Evolutionary conservation across 148 eudicot species (phyloP).

Genomic region (Euryodendron excelsum): DNA sequence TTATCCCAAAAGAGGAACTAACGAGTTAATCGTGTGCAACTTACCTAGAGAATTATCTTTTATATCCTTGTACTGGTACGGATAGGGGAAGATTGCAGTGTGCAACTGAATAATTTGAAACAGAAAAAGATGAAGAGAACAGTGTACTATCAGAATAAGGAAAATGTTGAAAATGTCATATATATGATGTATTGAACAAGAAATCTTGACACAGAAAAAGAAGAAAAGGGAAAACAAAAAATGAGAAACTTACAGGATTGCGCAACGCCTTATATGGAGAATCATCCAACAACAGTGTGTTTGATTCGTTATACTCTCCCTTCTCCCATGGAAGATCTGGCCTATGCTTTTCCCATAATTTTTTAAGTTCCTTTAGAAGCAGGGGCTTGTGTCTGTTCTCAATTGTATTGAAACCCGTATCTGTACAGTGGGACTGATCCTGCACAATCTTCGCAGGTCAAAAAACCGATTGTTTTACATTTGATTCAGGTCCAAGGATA

Average conservation of each 20-base stretch:
- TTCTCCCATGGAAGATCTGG: conserved; percentile 65
- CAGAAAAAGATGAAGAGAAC: not conserved
- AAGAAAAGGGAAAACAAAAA: not conserved
- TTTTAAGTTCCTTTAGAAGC: conserved; percentile 68
- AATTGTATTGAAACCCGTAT: conserved; percentile 49
- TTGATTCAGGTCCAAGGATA: too few relatives aligned
- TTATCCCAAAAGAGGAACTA: not conserved
- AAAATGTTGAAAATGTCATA: not conserved
- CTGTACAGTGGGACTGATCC: conserved; percentile 80
- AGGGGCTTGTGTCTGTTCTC: conserved; percentile 68
- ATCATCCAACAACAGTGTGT: conserved; percentile 85
- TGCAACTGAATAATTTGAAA: conserved; percentile 41
- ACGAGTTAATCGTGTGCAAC: conserved; percentile 13
- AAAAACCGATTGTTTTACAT: too few relatives aligned
- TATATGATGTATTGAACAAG: not conserved
- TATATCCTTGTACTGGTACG: conserved; percentile 41
- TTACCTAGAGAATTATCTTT: conserved; percentile 66
- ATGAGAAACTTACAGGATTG: conserved; percentile 63
- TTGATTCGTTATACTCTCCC: conserved; percentile 66
- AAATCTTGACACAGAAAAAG: not conserved
- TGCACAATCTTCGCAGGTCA: too few relatives aligned
- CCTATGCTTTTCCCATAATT: conserved; percentile 59
- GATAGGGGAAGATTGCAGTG: conserved; percentile 71
- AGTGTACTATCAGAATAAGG: not conserved
- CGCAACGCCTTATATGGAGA: conserved; percentile 85